These are phyloP conservation scores for Kwoniella shivajii DNA, from an alignment of 1,284 basidiomycete genomes.

Conservation along the genomic window DNA sequence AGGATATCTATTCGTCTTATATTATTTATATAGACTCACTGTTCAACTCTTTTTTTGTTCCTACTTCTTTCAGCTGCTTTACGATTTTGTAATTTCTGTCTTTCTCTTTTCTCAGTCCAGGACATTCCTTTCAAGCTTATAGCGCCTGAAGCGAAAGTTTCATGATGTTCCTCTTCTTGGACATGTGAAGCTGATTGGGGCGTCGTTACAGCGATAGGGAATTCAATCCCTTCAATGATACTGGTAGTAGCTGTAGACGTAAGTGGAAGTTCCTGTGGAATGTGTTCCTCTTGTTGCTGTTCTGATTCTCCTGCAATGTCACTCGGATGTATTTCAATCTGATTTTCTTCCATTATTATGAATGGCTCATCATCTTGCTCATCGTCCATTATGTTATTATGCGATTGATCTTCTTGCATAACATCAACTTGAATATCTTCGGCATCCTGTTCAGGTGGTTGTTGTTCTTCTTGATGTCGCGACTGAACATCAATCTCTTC, in stretches of 20 bases:
- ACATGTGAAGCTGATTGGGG: not conserved
- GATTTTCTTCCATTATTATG: slow-evolving; percentile 4
- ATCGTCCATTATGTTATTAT: slow-evolving; percentile 5
- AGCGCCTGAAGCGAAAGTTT: too few relatives aligned
- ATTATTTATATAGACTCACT: slow-evolving; percentile 31
- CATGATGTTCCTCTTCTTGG: not conserved
- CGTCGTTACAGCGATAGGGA: too few relatives aligned
- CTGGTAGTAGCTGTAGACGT: too few relatives aligned
- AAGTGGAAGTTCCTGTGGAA: too few relatives aligned
- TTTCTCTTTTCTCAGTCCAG: slow-evolving; percentile 44
- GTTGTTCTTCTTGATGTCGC: not conserved
- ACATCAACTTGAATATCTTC: not conserved
- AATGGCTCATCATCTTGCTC: slow-evolving; percentile 6
- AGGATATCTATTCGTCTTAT: not conserved
- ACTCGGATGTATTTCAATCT: not conserved
- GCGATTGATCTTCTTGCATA: not conserved
- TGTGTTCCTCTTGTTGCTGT: too few relatives aligned
- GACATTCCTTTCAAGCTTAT: slow-evolving; percentile 3
- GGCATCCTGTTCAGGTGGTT: not conserved
- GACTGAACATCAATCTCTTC: not conserved
- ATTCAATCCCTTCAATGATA: too few relatives aligned
- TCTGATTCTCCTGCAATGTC: too few relatives aligned
- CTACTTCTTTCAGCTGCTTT: slow-evolving; percentile 49
- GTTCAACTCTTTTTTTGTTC: slow-evolving; percentile 45
- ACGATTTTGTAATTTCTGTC: slow-evolving; percentile 48